phyloP scores from a whole-genome alignment of 2,329 filamentous ascomycete species.

The Pseudocercospora fuligena region DNA sequence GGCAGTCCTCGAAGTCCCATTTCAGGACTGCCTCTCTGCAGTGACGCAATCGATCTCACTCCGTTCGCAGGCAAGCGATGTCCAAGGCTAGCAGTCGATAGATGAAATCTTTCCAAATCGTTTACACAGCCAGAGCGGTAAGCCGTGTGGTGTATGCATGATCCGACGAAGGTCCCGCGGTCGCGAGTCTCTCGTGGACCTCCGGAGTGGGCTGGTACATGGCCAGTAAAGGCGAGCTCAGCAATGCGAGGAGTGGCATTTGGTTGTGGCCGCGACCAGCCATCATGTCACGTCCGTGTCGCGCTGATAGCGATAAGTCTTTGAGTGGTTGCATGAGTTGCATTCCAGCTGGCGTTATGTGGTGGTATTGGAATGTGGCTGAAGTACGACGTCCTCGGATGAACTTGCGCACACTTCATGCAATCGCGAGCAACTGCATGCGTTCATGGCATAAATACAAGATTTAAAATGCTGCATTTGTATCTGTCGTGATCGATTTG shows the following conservation, averaged over 20 bases:
- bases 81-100: not conserved
- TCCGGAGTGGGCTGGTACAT: constrained; percentile 2
- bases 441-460: too few relatives aligned
- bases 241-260: not conserved
- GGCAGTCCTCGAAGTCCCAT: constrained; percentile 9
- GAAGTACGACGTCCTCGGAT: too few relatives aligned
- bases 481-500: too few relatives aligned
- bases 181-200: not conserved
- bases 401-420: too few relatives aligned
- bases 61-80: too few relatives aligned
- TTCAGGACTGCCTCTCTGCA: not conserved
- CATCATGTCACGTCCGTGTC: constrained; percentile 13
- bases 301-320: constrained; percentile 12
- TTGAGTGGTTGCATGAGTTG: constrained; percentile 23
- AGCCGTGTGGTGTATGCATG: not conserved
- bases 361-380: constrained; percentile 16
- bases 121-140: not conserved
- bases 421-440: too few relatives aligned
- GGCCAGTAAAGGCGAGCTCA: not conserved
- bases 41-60: not conserved
- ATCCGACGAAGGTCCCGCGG: not conserved
- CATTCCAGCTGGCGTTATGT: constrained; percentile 17
- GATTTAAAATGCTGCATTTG: too few relatives aligned
- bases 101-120: not conserved
- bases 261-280: constrained; percentile 14